Base-by-base conservation (phyloP, 495 filamentous ascomycete genomes). In the Penicillium canariense region DNA sequence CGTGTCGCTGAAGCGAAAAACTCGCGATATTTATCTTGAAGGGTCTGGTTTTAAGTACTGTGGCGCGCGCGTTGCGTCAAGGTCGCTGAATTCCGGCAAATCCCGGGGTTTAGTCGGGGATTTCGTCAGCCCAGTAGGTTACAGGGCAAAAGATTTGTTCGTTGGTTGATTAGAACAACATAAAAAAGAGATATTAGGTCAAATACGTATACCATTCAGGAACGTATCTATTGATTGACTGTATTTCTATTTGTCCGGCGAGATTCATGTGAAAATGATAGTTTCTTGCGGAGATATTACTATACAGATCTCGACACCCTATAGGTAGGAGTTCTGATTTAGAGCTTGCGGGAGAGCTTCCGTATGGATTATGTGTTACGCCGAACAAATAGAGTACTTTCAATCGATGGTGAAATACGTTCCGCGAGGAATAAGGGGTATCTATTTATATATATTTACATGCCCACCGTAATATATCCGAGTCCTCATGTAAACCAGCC, bases 41-140 rank as follows among this genome's bases (percentile, higher is more conserved):
- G 27, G 15, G n/a, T 3, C n/a, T 40, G n/a, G 7, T 12, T n/a
- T 17, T 18, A 20, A 25, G 38, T 23, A 22, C 9, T 35, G 36
- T 49, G 26, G 20, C 28, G 25, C 4, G 20, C 30, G 7, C 22
- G 43, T 36, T 38, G 31, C 11, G 11, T 52, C 20, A 34, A 28
- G 7, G 3, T 52, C 54, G 54, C 48, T 26, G 25, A 56, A 40
- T 47, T 52, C 42, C 40, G 54, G 54, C 17, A 18, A 56, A 51
- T 56, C 47, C 54, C 20, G 45, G 54, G 26, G 4, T 32, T 50
- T 48, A 26, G 14, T n/a, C 45, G 36, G 52, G 26, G 6, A 42
- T 23, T 55, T 55, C 26, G 48, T 49, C 35, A 48, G 23, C 50
- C 11, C 45, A 20, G n/a, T 27, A 32, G 32, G n/a, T n/a, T n/a